Conservation (phyloP, 331 rosid species). For the Phaseolus coccineus region DNA sequence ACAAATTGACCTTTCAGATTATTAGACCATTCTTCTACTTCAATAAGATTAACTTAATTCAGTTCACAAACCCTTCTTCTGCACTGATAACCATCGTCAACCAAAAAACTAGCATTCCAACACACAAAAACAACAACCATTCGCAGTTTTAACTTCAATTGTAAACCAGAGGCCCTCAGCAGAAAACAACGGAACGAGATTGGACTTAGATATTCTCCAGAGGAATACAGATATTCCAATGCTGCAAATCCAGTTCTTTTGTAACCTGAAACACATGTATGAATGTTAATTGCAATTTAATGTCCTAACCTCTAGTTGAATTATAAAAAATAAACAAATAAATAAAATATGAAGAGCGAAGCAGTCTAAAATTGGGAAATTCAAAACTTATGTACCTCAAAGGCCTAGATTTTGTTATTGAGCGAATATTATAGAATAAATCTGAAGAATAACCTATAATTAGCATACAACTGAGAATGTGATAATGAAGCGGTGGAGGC, state of each 20-base stretch:
- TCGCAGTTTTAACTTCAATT: constrained; percentile 19
- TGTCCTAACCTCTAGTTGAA: neutral
- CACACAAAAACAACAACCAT: neutral
- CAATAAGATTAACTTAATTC: constrained; percentile 24
- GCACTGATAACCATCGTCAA: constrained; percentile 16
- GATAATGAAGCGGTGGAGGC: neutral
- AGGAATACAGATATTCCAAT: constrained; percentile 15
- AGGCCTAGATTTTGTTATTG: neutral
- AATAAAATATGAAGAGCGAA: neutral
- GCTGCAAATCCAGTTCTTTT: constrained; percentile 28
- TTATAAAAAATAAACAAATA: neutral
- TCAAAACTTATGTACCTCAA: neutral
- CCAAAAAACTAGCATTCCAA: constrained; percentile 33
- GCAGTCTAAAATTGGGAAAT: constrained; percentile 9
- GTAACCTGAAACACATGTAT: constrained; percentile 38
- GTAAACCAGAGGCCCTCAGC: constrained; percentile 27
- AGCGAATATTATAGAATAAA: neutral
- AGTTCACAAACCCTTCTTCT: constrained; percentile 38
- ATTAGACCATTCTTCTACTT: constrained; percentile 42
- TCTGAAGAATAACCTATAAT: neutral
- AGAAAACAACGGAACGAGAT: constrained; percentile 5
- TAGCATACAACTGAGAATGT: neutral
- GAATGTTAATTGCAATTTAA: constrained; percentile 2
- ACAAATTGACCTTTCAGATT: constrained; percentile 38
- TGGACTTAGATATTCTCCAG: neutral